Evolutionary conservation across 495 filamentous ascomycete species (phyloP).

Genomic region (Sordaria brevicollis): DNA sequence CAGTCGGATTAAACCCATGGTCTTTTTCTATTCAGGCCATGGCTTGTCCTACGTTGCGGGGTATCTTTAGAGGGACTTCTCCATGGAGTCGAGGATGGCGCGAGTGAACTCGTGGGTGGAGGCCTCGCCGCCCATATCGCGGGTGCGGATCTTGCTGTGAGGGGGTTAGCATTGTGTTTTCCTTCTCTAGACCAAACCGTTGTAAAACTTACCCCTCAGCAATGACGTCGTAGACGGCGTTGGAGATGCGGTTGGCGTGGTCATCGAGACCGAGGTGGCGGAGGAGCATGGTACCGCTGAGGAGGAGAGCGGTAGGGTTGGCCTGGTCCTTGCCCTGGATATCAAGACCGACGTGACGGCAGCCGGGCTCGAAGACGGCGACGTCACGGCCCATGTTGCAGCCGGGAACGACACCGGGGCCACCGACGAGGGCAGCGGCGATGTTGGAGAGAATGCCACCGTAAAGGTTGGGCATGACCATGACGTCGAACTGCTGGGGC

Average conservation of each 20-base stretch:
- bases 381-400: constrained; percentile 99
- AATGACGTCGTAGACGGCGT: constrained; percentile 95
- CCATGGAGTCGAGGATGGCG: constrained; percentile 90
- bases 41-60: neutral
- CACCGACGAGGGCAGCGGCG: constrained; percentile 94
- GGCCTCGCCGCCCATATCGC: constrained; percentile 85
- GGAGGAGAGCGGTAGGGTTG: constrained; percentile 90
- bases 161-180: constrained; percentile 18
- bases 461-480: constrained; percentile 99
- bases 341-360: constrained; percentile 95
- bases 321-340: constrained; percentile 99
- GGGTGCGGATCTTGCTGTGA: constrained; percentile 67
- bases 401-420: constrained; percentile 91
- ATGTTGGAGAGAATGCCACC: constrained; percentile 99
- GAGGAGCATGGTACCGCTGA: constrained; percentile 92
- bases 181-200: neutral
- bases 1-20: neutral
- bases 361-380: constrained; percentile 97
- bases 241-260: constrained; percentile 95
- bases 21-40: neutral
- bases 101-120: constrained; percentile 92
- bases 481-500: constrained; percentile 97
- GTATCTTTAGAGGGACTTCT: constrained; percentile 33
- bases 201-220: constrained; percentile 65
- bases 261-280: constrained; percentile 93